Percentiles rank a stretch among this genome's conserved stretches.
These are phyloP conservation scores for Suillus decipiens DNA, from an alignment of 768 basidiomycete species.

Conservation along the genomic window DNA sequence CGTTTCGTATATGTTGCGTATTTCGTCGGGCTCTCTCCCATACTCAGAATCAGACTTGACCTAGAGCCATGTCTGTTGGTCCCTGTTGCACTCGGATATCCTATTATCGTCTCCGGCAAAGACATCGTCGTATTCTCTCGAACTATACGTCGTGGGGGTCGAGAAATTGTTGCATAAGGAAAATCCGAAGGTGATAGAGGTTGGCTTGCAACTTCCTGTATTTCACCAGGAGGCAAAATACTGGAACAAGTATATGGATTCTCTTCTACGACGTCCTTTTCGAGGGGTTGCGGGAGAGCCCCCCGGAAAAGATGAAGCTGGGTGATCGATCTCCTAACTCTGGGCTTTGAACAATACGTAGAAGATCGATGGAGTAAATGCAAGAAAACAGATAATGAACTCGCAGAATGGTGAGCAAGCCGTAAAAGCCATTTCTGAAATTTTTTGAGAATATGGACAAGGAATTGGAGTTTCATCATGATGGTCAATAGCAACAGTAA, in stretches of 20 bases:
- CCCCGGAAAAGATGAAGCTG: neutral
- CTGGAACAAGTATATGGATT: neutral
- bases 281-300: neutral
- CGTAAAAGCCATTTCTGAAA: neutral
- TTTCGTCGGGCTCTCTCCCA: neutral
- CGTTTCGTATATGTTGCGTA: neutral
- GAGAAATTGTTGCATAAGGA: neutral
- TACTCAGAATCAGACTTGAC: neutral
- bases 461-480: neutral
- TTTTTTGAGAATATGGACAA: neutral
- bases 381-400: neutral
- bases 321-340: neutral
- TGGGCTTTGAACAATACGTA: neutral
- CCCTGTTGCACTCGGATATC: neutral
- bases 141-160: neutral
- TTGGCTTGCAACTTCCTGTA: neutral
- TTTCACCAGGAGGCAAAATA: neutral
- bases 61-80: neutral
- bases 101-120: neutral
- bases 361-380: neutral
- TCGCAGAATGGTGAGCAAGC: neutral
- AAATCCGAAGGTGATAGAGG: slow-evolving; percentile 4
- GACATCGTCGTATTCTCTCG: neutral
- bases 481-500: neutral
- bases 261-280: neutral